These are phyloP conservation scores for Penicillium riverlandense DNA, from an alignment of 495 filamentous ascomycete genomes.

Conservation along the genomic window DNA sequence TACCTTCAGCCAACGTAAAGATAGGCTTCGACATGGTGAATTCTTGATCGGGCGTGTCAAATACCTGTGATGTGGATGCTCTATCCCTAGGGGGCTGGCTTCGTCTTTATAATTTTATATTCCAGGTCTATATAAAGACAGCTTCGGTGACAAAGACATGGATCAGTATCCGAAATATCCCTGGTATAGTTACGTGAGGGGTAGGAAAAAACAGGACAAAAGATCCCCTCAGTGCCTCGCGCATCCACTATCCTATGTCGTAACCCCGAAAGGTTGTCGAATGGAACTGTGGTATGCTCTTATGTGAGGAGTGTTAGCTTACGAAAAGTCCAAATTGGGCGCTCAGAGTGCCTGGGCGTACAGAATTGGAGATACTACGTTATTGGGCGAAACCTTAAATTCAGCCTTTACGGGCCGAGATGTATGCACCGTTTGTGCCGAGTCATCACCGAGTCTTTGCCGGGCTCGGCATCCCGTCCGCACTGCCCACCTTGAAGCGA, in stretches of 20 bases:
- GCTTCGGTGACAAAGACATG: no score
- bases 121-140: no score
- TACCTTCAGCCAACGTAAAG: conserved; percentile 20
- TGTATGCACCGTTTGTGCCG: not conserved
- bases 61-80: no score
- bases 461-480: not conserved
- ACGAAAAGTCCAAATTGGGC: no score
- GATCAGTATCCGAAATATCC: no score
- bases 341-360: not conserved
- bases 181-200: not conserved
- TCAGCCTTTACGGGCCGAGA: not conserved
- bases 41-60: not conserved
- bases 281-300: not conserved
- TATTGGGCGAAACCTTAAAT: not conserved
- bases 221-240: not conserved
- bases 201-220: not conserved
- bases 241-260: not conserved
- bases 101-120: not conserved
- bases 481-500: no score
- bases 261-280: not conserved
- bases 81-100: not conserved
- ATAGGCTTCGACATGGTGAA: conserved; percentile 8
- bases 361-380: not conserved
- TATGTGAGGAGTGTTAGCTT: not conserved
- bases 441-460: not conserved